Conservation (phyloP, 2,329 filamentous ascomycete genomes). For the Rugonectria rugulosa region DNA sequence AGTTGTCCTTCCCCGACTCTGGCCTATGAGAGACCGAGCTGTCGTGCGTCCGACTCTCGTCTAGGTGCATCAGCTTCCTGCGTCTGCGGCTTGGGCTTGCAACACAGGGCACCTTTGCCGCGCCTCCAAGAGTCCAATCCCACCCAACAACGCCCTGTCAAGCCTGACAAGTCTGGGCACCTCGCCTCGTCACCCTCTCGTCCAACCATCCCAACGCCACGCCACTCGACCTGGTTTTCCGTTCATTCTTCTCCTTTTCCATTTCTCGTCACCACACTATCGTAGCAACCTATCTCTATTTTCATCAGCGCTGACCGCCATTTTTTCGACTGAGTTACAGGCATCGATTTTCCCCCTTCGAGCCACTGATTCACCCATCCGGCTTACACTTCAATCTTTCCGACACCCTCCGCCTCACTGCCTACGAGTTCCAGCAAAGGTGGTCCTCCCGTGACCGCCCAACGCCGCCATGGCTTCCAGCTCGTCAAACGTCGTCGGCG, state of each 20-base stretch:
- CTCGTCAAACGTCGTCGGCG: constrained; percentile 96
- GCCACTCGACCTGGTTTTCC: constrained; percentile 25
- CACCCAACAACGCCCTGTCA: constrained; percentile 25
- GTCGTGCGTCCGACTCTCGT: constrained; percentile 12
- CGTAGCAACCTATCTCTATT: constrained; percentile 22
- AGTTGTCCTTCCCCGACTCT: constrained; percentile 6
- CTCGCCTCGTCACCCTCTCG: constrained; percentile 33
- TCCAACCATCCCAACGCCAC: constrained; percentile 34
- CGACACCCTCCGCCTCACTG: constrained; percentile 19
- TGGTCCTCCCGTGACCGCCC: constrained; percentile 36
- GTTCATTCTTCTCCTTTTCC: constrained; percentile 12
- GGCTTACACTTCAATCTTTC: constrained; percentile 22
- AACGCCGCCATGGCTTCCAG: constrained; percentile 75
- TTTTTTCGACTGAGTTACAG: constrained; percentile 25
- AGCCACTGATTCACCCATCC: constrained; percentile 23
- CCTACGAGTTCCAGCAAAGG: constrained; percentile 31
- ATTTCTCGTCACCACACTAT: constrained; percentile 16
- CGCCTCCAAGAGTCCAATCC: constrained; percentile 33
- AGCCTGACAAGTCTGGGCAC: constrained; percentile 27
- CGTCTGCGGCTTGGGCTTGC: constrained; percentile 30
- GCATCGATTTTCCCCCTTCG: constrained; percentile 30
- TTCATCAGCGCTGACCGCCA: constrained; percentile 35
- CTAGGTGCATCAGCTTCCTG: constrained; percentile 25
- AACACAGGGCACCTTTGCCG: constrained; percentile 34
- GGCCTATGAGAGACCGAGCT: constrained; percentile 19